Evolutionary conservation across 108 stramenopile species (phyloP), one percentile per base, ranked within the genome.

Genomic region (Pseudonitzschia delicatissima): DNA sequence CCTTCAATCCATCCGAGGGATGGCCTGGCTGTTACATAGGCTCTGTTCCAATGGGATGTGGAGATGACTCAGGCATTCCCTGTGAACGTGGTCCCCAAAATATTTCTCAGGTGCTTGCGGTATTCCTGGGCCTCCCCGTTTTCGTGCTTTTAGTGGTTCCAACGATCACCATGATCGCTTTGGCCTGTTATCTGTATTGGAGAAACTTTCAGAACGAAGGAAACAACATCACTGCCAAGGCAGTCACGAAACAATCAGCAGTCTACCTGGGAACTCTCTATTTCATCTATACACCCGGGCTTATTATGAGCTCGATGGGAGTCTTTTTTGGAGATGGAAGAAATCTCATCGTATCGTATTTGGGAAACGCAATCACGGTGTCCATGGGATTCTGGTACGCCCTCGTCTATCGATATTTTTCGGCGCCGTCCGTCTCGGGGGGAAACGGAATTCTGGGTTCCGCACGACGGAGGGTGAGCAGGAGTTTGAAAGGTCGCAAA

Each of bases 71-170:
- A 23, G 42, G 21, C 29, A 45, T 62, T 11, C 40, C 25, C 5
- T 62, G 61, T 39, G 26, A 23, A 0, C 23, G 61, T 12, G 61
- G 61, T 13, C 61, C 61, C 3, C 61, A 62, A 45, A 28, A 62
- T 13, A 62, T 62, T 45, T 29, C 40, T n/a, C 5, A 28, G 4
- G 26, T 27, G 1, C 25, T 62, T 11, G 0, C 42, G 0, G 5
- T 44, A 2, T 44, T 62, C 27, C 25, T 45, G 4, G 61, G 61
- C 15, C 42, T 62, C 15, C 61, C 61, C 11, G 28, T n/a, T 5
- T 6, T 45, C 3, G 4, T 45, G 2, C 3, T 44, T 3, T 0
- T 62, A 28, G 32, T 62, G 25, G 32, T 62, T 21, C 61, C 61
- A 3, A 62, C 44, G 7, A 8, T 62, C 1, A 39, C 25, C 1